These are phyloP conservation scores for Leucocoprinus sp. DNA, from an alignment of 768 basidiomycete species.

Conservation along the genomic window DNA sequence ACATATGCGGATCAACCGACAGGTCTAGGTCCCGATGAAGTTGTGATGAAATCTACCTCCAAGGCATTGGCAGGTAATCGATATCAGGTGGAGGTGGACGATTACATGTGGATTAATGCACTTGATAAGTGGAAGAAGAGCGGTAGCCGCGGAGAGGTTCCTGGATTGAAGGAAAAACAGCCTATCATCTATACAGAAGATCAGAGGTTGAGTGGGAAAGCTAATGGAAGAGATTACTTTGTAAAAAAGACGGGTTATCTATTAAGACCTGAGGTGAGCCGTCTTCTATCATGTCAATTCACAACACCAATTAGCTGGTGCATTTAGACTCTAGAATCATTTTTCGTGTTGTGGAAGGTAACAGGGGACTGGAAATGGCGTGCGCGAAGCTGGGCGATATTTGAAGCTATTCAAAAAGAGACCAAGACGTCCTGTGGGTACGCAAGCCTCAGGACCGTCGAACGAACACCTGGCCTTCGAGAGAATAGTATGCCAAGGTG, in stretches of 20 bases:
- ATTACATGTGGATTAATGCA: slow-evolving; percentile 39
- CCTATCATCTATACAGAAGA: slow-evolving; percentile 30
- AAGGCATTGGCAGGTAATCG: slow-evolving; percentile 1
- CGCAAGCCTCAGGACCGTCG: slow-evolving; percentile 45
- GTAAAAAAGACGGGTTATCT: slow-evolving; percentile 41
- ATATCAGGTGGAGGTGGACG: slow-evolving; percentile 12
- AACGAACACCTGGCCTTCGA: slow-evolving; percentile 28
- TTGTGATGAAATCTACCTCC: slow-evolving; percentile 25
- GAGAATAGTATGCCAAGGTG: slow-evolving; percentile 71
- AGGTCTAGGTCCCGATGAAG: slow-evolving; percentile 62
- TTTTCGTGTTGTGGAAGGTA: slow-evolving; percentile 63
- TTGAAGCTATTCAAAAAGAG: slow-evolving; percentile 54
- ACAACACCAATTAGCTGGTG: slow-evolving; percentile 2
- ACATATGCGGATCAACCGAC: slow-evolving; percentile 64
- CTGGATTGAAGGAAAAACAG: slow-evolving; percentile 40
- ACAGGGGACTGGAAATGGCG: slow-evolving; percentile 67
- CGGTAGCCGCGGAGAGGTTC: slow-evolving; percentile 39
- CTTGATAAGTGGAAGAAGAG: slow-evolving; percentile 40
- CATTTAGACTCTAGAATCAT: slow-evolving; percentile 58
- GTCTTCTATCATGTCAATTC: neutral
- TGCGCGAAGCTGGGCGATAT: slow-evolving; percentile 62
- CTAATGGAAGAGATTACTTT: slow-evolving; percentile 44
- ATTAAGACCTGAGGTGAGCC: slow-evolving; percentile 63
- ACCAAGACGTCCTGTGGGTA: slow-evolving; percentile 57
- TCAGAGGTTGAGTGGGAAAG: slow-evolving; percentile 18